Base-by-base conservation (phyloP, 2,329 filamentous ascomycete genomes). In the Chaetomiaceae sp. region DNA sequence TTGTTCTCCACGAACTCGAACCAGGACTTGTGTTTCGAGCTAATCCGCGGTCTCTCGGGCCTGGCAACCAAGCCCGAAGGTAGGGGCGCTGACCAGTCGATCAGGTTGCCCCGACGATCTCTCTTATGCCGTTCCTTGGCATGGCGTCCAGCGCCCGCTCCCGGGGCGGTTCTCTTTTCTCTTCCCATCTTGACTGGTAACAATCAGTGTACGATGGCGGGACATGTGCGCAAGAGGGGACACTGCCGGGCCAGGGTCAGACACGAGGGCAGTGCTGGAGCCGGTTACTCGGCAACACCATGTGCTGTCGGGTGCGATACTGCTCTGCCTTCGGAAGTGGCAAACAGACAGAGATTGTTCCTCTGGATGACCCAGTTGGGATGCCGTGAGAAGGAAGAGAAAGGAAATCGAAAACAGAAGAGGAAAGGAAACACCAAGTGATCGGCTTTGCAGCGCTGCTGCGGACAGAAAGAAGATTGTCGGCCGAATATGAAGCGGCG, bases 1-100 rank as follows among this genome's bases (percentile, higher is more conserved):
- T 76, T 76, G 63, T 86, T 86, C 62, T 85, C 79, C 55, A 84
- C 78, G 57, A 84, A 75, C 67, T 86, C 82, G 62, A 82, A 83
- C 63, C 83, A 84, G 14, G 79, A 77, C 60, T 80, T 77, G 66
- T 86, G 80, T 63, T 82, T 82, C 39, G 75, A 69, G 56, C 75
- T 79, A 33, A 75, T 69, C 46, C 57, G 58, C 14, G 64, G 67
- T 34, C 57, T 59, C 39, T 65, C 63, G 20, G 57, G 67, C 17
- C 63, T 57, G 1, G 66, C 68, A 45, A 66, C 63, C 48, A 70
- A 50, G 20, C 62, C 63, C 20, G 60, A 53, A 6, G 62, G 63
- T 15, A 63, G 33, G 7, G 63, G 62, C 1, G 57, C 63, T 20
- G 55, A 56, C 61, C 64, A 64, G 9, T 66, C 63, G 44, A 60